Evolutionary conservation across 768 basidiomycete species (phyloP).

Genomic region (Leccinum disarticulatum): DNA sequence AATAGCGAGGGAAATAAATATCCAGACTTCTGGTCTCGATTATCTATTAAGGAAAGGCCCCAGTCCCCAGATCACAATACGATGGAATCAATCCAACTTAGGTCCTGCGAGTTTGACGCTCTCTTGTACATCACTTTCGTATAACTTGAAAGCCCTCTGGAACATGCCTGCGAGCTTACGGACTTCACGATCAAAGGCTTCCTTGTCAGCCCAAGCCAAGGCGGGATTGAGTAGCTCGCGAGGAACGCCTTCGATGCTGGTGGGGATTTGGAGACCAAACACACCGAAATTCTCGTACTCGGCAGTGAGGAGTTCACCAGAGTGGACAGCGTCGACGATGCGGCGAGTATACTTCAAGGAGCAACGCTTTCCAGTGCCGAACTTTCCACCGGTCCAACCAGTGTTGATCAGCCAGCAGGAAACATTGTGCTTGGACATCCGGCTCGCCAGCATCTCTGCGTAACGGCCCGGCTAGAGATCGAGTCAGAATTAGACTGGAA

Average conservation of each 20-base stretch:
- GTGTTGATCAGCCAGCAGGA: conserved; percentile 99
- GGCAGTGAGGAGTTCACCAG: conserved; percentile 83
- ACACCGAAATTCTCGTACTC: conserved; percentile 82
- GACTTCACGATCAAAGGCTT: conserved; percentile 86
- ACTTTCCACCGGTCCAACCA: conserved; percentile 94
- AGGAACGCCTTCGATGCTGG: conserved; percentile 79
- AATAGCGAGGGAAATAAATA: background rate
- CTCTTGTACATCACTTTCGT: conserved; percentile 80
- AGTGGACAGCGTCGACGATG: conserved; percentile 97
- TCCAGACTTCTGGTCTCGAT: background rate
- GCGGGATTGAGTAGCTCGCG: conserved; percentile 87
- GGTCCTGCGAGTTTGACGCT: conserved; percentile 87
- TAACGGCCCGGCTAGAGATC: conserved; percentile 78
- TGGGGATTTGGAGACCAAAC: conserved; percentile 88
- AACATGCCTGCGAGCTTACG: conserved; percentile 92
- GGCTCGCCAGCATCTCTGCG: conserved; percentile 94
- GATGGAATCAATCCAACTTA: conserved; percentile 23
- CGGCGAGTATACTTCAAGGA: conserved; percentile 93
- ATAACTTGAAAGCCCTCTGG: conserved; percentile 88
- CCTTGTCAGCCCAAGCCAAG: conserved; percentile 85
- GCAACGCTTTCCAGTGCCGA: conserved; percentile 91
- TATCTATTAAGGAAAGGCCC: background rate
- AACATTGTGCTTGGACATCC: conserved; percentile 87
- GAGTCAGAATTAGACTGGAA: conserved; percentile 4
- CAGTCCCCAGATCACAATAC: background rate